Evolutionary conservation across 139 green algal species (phyloP), one percentile per base, ranked within the genome.

Genomic region (Auxenochlorella pyrenoidosa): DNA sequence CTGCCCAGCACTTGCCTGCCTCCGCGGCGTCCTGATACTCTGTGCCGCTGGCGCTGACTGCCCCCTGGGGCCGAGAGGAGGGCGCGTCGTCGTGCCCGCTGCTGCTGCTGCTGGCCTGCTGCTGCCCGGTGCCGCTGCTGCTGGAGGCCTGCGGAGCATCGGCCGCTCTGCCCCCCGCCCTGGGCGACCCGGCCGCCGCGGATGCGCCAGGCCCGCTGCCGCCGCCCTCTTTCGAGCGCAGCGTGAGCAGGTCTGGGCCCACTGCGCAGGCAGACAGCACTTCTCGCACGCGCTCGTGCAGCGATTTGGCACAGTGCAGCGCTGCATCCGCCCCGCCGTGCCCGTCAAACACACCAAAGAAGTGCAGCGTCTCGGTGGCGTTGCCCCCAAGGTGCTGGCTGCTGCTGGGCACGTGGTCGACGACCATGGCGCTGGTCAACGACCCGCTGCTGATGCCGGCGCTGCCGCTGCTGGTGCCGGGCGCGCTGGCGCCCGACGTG

Each of bases 331-430:
- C 92, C 3, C 95, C 95, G 38, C 94, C 94, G 86, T 97, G 95
- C 22, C 95, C 95, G 86, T 97, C 95, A 88, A 95, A 97, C 38
- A 97, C 95, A 26, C 94, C 95, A 79, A 97, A 97, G 60, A 96
- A 97, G 83, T 97, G 94, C 6, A 96, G 86, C n/a, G 82, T 89
- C 60, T 95, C 92, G 30, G 40, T 72, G 36, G 44, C 58, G 18
- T 54, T 24, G 8, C 32, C 51, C 47, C 34, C 40, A 2, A 70
- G 30, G 0, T 26, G 51, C 24, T 47, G 44, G 32, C 22, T 38
- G 79, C 40, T 59, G 60, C 32, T 71, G 79, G 22, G 58, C 12
- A 5, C n/a, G 8, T 6, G 5, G 34, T 84, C 58, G 0, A 75
- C 24, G 8, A 58, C 18, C 79, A 84, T 84, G 36, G 79, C 80